A percentile compares a stretch with the other conserved stretches of the same genome.
phyloP scores from a whole-genome alignment of 1,284 basidiomycete species.

The Tremellales sp. region DNA sequence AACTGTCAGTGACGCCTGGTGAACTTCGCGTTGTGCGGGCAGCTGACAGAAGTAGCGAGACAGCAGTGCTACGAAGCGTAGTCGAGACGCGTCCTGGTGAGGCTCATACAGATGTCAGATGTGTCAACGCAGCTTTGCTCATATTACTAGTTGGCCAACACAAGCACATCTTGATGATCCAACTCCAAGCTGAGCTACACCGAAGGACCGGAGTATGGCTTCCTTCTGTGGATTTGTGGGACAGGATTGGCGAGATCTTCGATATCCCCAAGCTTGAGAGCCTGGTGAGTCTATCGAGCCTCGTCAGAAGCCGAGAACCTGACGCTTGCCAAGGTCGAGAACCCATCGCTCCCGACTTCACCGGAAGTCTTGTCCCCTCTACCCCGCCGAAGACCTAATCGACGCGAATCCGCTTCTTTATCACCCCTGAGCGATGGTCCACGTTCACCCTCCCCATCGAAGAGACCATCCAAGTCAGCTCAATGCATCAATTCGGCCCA shows the following conservation, averaged over 20 bases:
- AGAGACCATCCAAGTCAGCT: slow-evolving; percentile 14
- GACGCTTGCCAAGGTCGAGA: not conserved
- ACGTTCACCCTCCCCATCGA: not conserved
- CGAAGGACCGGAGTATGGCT: slow-evolving; percentile 45
- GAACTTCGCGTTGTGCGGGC: not conserved
- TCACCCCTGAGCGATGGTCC: not conserved
- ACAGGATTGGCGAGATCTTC: slow-evolving; percentile 65
- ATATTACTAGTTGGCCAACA: slow-evolving; percentile 28
- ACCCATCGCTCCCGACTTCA: not conserved
- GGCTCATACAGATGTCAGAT: slow-evolving; percentile 1
- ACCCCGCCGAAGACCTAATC: not conserved
- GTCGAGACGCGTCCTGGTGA: slow-evolving; percentile 25
- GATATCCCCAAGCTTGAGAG: slow-evolving; percentile 71
- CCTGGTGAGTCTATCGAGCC: slow-evolving; percentile 55
- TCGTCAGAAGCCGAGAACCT: not conserved
- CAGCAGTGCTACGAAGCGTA: slow-evolving; percentile 30
- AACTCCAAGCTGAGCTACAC: slow-evolving; percentile 33
- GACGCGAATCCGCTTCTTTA: slow-evolving; percentile 3
- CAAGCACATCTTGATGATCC: slow-evolving; percentile 37
- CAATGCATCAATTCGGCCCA: slow-evolving; percentile 21
- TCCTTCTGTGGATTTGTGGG: slow-evolving; percentile 64
- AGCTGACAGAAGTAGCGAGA: slow-evolving; percentile 20
- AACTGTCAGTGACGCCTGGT: not conserved
- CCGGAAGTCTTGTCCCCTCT: not conserved
- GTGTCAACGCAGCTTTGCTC: not conserved